Evolutionary conservation across 1,284 basidiomycete genomes (phyloP).

Genomic region (Irpex sp.): DNA sequence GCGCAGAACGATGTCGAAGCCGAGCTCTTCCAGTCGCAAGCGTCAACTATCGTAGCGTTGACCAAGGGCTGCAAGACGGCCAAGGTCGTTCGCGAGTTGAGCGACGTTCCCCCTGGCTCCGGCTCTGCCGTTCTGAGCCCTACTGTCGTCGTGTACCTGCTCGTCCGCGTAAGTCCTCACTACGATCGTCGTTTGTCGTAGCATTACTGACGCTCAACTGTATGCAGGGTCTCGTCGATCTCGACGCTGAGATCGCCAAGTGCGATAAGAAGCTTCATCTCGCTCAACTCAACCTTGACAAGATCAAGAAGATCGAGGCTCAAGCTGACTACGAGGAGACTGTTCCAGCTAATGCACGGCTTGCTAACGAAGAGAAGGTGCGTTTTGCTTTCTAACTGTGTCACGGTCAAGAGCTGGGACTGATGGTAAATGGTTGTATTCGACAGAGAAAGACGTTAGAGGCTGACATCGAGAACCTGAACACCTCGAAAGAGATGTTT

Average conservation of each 20-base stretch:
- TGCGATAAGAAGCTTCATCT: constrained; percentile 84
- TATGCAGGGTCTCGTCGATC: constrained; percentile 71
- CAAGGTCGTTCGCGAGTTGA: constrained; percentile 43
- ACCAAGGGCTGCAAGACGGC: constrained; percentile 85
- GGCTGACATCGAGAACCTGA: constrained; percentile 42
- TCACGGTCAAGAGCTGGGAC: constrained; percentile 1
- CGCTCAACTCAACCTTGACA: constrained; percentile 66
- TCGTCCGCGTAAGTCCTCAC: constrained; percentile 66
- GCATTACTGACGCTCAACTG: not conserved
- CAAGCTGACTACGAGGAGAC: constrained; percentile 77
- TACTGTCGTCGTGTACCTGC: constrained; percentile 74
- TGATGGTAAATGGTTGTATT: not conserved
- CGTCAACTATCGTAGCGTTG: constrained; percentile 75
- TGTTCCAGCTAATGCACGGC: constrained; percentile 75
- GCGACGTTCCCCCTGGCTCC: constrained; percentile 83
- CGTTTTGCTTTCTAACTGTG: constrained; percentile 11
- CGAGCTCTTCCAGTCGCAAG: constrained; percentile 67
- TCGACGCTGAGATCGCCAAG: constrained; percentile 82
- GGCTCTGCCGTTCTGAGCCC: constrained; percentile 80
- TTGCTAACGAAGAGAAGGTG: constrained; percentile 74
- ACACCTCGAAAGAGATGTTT: constrained; percentile 43
- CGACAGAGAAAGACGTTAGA: constrained; percentile 40
- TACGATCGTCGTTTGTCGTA: not conserved
- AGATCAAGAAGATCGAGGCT: constrained; percentile 71
- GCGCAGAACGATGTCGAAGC: constrained; percentile 63